Evolutionary conservation across 805 yeast species (phyloP), one percentile per base, ranked within the genome.

Genomic region (Jamesozyma hellenica): DNA sequence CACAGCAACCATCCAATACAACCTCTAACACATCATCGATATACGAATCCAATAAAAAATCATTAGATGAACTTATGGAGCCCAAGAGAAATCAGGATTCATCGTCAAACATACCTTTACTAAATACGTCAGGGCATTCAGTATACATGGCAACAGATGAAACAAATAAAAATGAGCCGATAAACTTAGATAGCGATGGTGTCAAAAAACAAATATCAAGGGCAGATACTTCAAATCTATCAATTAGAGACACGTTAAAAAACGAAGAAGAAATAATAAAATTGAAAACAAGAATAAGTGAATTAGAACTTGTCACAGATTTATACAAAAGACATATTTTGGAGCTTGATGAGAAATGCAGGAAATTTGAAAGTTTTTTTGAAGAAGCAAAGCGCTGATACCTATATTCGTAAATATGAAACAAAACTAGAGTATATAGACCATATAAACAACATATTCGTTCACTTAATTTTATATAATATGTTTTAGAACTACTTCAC

Each of bases 261-360:
- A 45, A 51, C 10, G 56, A 57, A 32, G 63, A 56, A 39, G 68
- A 64, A 28, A 51, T 61, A 16, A 64, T 65, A 27, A 65, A 60
- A 39, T 63, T 88, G 46, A 75, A 76, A 47, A 84, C 95, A 0
- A 70, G 94, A 42, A 84, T 88, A 17, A 75, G 82, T 11, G 97
- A 90, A 58, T 70, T 90, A 45, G 97, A 90, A 58, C 68, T 88
- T 32, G 95, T 90, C 31, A 88, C 87, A 52, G 96, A 88, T 56
- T 65, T 90, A 42, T 84, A 86, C 65, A 75, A 84, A 50, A 75
- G 90, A 6, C 74, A 94, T 49, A 84, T 90, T 33, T 67, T 73
- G 58, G 95, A 90, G 55, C 67, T 90, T 47, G 96, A 90, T 39
- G 47, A 51, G 23, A 58, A 46, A 62, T 60, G 62, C 38, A 45